phyloP scores from a whole-genome alignment of 2,329 filamentous ascomycete genomes.

The Didymella segeticola region DNA sequence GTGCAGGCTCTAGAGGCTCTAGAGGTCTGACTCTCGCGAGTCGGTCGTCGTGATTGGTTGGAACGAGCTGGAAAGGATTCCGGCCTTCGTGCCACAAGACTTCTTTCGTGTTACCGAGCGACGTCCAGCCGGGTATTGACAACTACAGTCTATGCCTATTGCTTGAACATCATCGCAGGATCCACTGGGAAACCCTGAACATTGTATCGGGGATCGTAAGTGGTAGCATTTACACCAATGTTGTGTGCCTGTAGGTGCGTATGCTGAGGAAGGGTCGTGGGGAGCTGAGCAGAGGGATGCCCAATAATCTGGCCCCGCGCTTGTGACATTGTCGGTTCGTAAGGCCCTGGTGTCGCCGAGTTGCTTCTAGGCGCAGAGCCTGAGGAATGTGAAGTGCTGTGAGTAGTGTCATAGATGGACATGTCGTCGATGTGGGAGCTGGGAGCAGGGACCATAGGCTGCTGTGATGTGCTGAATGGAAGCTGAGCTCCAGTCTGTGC shows the following conservation, averaged over 20 bases:
- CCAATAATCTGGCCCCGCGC: slow-evolving; percentile 33
- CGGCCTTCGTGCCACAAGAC: slow-evolving; percentile 4
- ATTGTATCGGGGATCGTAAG: slow-evolving; percentile 44
- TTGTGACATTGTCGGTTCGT: slow-evolving; percentile 38
- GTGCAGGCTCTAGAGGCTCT: background rate
- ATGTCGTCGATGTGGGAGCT: slow-evolving; percentile 45
- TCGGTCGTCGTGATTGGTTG: slow-evolving; percentile 6
- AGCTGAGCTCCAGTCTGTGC: slow-evolving; percentile 46
- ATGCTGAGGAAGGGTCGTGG: slow-evolving; percentile 36
- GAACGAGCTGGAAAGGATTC: background rate
- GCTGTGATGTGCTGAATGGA: slow-evolving; percentile 42
- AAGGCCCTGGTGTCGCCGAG: slow-evolving; percentile 44
- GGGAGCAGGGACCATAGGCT: slow-evolving; percentile 39
- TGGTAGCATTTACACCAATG: slow-evolving; percentile 35
- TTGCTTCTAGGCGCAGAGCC: slow-evolving; percentile 41
- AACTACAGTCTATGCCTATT: slow-evolving; percentile 13
- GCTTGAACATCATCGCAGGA: slow-evolving; percentile 46
- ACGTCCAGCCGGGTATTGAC: slow-evolving; percentile 4
- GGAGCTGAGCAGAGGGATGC: slow-evolving; percentile 32
- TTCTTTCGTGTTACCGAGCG: slow-evolving; percentile 5
- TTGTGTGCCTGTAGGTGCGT: slow-evolving; percentile 42
- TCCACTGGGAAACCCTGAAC: slow-evolving; percentile 45
- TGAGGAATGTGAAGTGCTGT: slow-evolving; percentile 41
- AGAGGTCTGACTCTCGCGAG: slow-evolving; percentile 3
- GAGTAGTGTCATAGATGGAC: slow-evolving; percentile 44